Conservation (phyloP, 106 monocot species). For the Dendrobium nobile region DNA sequence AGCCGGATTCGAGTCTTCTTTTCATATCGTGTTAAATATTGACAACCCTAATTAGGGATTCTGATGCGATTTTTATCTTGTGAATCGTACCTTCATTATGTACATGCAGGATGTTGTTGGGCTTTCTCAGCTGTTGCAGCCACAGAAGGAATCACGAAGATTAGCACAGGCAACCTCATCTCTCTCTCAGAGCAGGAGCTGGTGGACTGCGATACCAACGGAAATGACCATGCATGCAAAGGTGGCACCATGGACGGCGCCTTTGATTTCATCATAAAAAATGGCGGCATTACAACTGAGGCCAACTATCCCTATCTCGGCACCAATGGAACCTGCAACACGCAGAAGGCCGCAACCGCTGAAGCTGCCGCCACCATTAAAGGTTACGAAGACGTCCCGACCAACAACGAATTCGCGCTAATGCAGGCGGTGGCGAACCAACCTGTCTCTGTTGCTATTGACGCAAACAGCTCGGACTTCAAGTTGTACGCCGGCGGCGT, state of each 20-base stretch:
- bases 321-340: background rate
- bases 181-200: slow-evolving; percentile 76
- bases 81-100: too few relatives aligned
- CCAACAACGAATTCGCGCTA: background rate
- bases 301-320: slow-evolving; percentile 61
- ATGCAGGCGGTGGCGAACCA: slow-evolving; percentile 1
- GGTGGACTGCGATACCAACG: slow-evolving; percentile 61
- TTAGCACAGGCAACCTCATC: slow-evolving; percentile 54
- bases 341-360: background rate
- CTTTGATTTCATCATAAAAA: slow-evolving; percentile 70
- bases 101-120: slow-evolving; percentile 64
- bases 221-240: slow-evolving; percentile 53
- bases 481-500: background rate
- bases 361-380: background rate
- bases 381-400: slow-evolving; percentile 3
- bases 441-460: background rate
- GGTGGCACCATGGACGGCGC: slow-evolving; percentile 83
- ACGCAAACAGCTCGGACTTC: background rate
- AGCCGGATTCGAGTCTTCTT: too few relatives aligned
- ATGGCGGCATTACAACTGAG: slow-evolving; percentile 68
- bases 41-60: too few relatives aligned
- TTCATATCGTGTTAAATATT: too few relatives aligned
- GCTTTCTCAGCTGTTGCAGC: slow-evolving; percentile 72
- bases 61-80: too few relatives aligned
- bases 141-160: slow-evolving; percentile 64